Evolutionary conservation across 2,329 filamentous ascomycete species (phyloP), one percentile per base, ranked within the genome.

Genomic region (Nakataea oryzae): DNA sequence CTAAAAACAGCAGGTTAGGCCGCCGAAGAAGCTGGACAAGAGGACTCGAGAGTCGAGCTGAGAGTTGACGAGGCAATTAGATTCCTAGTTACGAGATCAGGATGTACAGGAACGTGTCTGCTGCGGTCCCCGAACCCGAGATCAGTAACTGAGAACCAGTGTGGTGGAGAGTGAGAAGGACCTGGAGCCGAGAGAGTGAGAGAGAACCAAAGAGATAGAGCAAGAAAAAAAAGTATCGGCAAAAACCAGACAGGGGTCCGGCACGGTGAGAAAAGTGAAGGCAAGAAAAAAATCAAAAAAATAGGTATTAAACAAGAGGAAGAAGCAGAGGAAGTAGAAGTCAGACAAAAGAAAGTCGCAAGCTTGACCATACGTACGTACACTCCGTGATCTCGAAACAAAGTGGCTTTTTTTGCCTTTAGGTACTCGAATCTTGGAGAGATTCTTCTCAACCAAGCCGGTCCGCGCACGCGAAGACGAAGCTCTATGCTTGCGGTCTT

Each of bases 401-500:
- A 69, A 69, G 61, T 50, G 65, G 50, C 61, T 64, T 60, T 64
- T 60, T 65, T 62, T 8, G 41, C 41, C 41, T 50, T 47, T 50
- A 47, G 41, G 41, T 24, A 50, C 41, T 50, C 41, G 41, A 50
- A n/a, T 50, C 41, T 9, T 50, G 41, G 41, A 50, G 41, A 50
- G 41, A 50, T 50, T 50, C 41, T 50, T n/a, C 41, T 50, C 41
- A 50, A 24, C 41, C 41, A 50, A n/a, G 41, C 6, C 41, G 41
- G 41, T 50, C 41, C 41, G 41, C 41, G 41, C 32, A n/a, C 61
- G 57, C 58, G 74, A 80, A 84, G 82, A 86, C 76, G 82, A 84
- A 85, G 83, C 83, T 86, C 83, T 85, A 75, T 86, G 81, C 83
- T 84, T 81, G 74, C 77, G 74, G 74, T 78, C 79, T 76, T 62